A percentile compares a stretch with the other conserved stretches of the same genome.
Evolutionary conservation across 2,329 filamentous ascomycete species (phyloP).

Genomic region (Fusarium pseudograminearum): DNA sequence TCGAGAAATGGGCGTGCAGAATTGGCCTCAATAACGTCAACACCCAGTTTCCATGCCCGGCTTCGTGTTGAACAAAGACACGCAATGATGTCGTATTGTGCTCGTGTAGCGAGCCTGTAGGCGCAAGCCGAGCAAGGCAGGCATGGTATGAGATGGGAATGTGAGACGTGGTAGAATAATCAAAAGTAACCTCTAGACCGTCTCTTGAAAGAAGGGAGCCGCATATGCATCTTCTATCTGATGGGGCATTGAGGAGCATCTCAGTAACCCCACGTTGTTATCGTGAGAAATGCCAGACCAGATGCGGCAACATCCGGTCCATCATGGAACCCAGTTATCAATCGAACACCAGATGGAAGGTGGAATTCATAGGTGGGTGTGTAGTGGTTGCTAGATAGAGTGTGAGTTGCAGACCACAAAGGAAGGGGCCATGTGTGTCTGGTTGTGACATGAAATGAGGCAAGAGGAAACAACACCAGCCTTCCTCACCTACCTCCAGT

Average conservation of each 20-base stretch:
- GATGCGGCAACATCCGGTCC: conserved; percentile 31
- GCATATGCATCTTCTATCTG: conserved; percentile 25
- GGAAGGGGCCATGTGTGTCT: background rate
- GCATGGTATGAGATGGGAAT: conserved; percentile 13
- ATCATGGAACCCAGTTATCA: conserved; percentile 6
- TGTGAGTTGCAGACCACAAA: background rate
- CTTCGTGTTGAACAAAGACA: conserved; percentile 10
- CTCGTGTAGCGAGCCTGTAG: background rate
- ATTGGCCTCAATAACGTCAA: conserved; percentile 3
- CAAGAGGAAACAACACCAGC: conserved; percentile 33
- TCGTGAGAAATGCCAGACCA: conserved; percentile 16
- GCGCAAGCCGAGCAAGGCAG: conserved; percentile 2
- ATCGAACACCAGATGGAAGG: background rate
- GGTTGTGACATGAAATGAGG: conserved; percentile 8
- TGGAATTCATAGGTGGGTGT: background rate
- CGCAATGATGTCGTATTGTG: conserved; percentile 18
- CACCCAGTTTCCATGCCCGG: conserved; percentile 5
- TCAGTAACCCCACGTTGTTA: conserved; percentile 35
- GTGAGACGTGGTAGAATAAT: conserved; percentile 31
- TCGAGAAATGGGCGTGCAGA: conserved; percentile 1
- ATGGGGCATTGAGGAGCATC: conserved; percentile 21
- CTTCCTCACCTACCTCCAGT: background rate
- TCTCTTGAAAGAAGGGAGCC: conserved; percentile 10
- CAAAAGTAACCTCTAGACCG: conserved; percentile 23
- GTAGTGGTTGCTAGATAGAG: background rate